Percentiles rank a stretch among this genome's conserved stretches.
Evolutionary conservation across 1,284 basidiomycete genomes (phyloP).

Genomic region (Ustilago tritici): DNA sequence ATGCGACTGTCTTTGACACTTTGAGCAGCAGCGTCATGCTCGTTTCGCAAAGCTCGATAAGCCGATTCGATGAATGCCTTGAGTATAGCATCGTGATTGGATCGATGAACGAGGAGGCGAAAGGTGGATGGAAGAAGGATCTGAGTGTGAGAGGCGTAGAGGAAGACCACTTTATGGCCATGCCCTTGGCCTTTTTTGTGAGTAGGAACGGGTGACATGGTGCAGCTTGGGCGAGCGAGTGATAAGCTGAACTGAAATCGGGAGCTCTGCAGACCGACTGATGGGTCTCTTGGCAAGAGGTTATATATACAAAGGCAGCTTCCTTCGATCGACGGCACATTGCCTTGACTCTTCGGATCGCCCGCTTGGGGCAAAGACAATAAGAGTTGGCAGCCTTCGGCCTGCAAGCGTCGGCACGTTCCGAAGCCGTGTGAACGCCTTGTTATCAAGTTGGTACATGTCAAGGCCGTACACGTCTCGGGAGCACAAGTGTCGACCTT

Average conservation of each 20-base stretch:
- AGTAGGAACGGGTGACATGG: background rate
- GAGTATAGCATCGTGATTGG: constrained; percentile 31
- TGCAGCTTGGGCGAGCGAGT: background rate
- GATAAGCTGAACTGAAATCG: background rate
- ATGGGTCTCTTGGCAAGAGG: background rate
- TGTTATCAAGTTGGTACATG: background rate
- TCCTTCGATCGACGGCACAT: background rate
- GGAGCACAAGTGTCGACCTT: background rate
- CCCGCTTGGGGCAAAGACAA: background rate
- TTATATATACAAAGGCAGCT: background rate
- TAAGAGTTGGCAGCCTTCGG: no score
- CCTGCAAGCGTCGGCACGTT: background rate
- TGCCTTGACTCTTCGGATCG: background rate
- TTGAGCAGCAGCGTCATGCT: constrained; percentile 3
- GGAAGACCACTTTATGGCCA: constrained; percentile 28
- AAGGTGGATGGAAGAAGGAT: constrained; percentile 29
- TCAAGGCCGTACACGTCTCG: background rate
- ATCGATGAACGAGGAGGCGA: constrained; percentile 21
- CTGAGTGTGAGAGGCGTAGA: constrained; percentile 29
- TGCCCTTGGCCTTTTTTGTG: constrained; percentile 8
- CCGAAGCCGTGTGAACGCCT: background rate
- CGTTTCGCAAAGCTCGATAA: constrained; percentile 22
- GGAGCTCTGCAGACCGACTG: background rate
- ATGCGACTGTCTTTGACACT: background rate
- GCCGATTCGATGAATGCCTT: constrained; percentile 35